Conservation (phyloP, 2,329 filamentous ascomycete species). For the Venturia aucupariae region DNA sequence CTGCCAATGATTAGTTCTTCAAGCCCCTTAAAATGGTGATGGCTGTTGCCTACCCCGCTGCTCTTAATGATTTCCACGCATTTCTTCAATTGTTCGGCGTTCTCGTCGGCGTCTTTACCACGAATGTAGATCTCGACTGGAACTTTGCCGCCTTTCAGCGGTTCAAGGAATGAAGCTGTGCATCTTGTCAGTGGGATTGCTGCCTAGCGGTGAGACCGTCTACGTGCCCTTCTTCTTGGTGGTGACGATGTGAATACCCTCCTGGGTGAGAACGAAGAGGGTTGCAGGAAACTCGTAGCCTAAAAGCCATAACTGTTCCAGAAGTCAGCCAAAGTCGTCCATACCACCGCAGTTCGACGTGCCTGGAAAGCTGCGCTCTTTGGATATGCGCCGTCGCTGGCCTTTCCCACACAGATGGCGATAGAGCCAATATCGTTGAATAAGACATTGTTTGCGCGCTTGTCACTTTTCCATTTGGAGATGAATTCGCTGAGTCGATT, state of each 20-base stretch:
- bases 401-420: conserved; percentile 87
- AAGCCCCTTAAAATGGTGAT: background rate
- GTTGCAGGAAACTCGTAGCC: conserved; percentile 98
- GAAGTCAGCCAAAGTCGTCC: conserved; percentile 16
- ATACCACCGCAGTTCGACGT: conserved; percentile 30
- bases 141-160: conserved; percentile 83
- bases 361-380: conserved; percentile 98
- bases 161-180: conserved; percentile 82
- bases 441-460: conserved; percentile 72
- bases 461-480: conserved; percentile 92
- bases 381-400: conserved; percentile 78
- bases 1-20: conserved; percentile 32
- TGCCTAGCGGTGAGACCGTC: background rate
- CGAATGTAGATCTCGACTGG: conserved; percentile 86
- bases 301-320: conserved; percentile 81
- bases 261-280: conserved; percentile 81
- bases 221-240: conserved; percentile 87
- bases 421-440: conserved; percentile 85
- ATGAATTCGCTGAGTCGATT: conserved; percentile 82
- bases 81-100: conserved; percentile 80
- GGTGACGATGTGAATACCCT: conserved; percentile 84
- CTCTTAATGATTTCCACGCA: conserved; percentile 79
- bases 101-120: conserved; percentile 84
- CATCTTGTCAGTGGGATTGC: conserved; percentile 4
- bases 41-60: conserved; percentile 58